phyloP scores from a whole-genome alignment of 2,329 filamentous ascomycete species.

The Epichloe hybrida region DNA sequence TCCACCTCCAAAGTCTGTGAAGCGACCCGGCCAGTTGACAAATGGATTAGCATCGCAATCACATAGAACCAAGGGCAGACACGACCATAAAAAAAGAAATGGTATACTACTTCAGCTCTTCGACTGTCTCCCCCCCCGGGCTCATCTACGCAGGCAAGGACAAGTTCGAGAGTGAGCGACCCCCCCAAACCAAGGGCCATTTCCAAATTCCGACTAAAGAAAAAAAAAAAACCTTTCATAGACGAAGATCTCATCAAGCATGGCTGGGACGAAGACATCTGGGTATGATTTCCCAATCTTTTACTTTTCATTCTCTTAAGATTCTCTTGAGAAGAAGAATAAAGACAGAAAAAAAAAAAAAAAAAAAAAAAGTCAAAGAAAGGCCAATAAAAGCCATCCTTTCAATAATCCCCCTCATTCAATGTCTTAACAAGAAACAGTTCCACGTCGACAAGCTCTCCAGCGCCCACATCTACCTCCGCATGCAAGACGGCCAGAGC shows the following conservation, averaged over 20 bases:
- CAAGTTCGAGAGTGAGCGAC: slow-evolving; percentile 81
- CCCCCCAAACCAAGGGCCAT: too few species aligned
- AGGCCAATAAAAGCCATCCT: background rate
- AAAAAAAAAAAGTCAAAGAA: too few species aligned
- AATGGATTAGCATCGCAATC: too few species aligned
- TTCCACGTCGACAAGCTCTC: slow-evolving; percentile 98
- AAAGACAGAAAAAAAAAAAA: too few species aligned
- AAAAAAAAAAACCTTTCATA: slow-evolving; percentile 24
- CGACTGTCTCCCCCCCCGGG: slow-evolving; percentile 55
- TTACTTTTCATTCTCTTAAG: background rate
- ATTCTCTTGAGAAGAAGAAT: background rate
- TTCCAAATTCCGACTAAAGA: background rate
- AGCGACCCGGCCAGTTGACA: background rate
- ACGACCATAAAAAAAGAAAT: slow-evolving; percentile 30
- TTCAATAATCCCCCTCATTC: background rate
- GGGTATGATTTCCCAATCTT: slow-evolving; percentile 22
- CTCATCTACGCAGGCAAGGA: slow-evolving; percentile 97
- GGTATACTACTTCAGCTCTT: slow-evolving; percentile 96
- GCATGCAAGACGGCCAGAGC: slow-evolving; percentile 60
- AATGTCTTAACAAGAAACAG: slow-evolving; percentile 26
- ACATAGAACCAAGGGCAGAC: too few species aligned
- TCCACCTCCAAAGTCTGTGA: background rate
- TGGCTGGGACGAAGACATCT: slow-evolving; percentile 91
- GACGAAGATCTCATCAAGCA: slow-evolving; percentile 94
- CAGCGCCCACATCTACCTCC: slow-evolving; percentile 90